phyloP scores from a whole-genome alignment of 306 rosid species.

The Sechiopsis laciniata region DNA sequence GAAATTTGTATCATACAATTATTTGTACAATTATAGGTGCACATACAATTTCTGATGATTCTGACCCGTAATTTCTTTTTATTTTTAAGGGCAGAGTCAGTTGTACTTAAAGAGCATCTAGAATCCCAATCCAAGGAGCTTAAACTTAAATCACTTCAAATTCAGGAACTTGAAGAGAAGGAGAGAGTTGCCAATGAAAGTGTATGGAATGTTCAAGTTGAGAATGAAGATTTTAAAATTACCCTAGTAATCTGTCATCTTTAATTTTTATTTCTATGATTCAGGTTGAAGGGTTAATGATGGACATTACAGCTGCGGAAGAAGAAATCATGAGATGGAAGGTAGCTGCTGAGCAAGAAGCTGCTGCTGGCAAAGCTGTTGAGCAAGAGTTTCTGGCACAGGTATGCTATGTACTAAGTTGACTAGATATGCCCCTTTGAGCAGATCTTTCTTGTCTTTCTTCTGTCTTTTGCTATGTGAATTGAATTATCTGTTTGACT shows the following conservation, averaged over 20 bases:
- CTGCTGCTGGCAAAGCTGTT: conserved; percentile 89
- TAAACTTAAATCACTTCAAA: conserved; percentile 54
- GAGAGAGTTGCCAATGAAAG: conserved; percentile 87
- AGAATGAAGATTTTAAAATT: not conserved
- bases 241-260: not conserved
- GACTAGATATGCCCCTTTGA: conserved; percentile 10
- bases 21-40: conserved; percentile 18
- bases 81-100: conserved; percentile 87
- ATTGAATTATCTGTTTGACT: not conserved
- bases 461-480: conserved; percentile 3
- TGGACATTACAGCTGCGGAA: conserved; percentile 95
- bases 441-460: not conserved
- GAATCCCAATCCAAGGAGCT: conserved; percentile 86
- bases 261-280: not conserved
- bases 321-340: conserved; percentile 98
- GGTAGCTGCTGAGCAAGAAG: conserved; percentile 97
- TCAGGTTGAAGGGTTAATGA: conserved; percentile 96
- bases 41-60: conserved; percentile 22
- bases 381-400: conserved; percentile 82
- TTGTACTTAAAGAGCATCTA: conserved; percentile 83
- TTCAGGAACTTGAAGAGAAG: conserved; percentile 86
- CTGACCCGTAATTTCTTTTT: conserved; percentile 22
- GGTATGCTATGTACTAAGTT: conserved; percentile 41
- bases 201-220: conserved; percentile 38
- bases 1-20: not conserved